These are phyloP conservation scores for Tulasnella sp. DNA, from an alignment of 768 basidiomycete species.

Conservation along the genomic window DNA sequence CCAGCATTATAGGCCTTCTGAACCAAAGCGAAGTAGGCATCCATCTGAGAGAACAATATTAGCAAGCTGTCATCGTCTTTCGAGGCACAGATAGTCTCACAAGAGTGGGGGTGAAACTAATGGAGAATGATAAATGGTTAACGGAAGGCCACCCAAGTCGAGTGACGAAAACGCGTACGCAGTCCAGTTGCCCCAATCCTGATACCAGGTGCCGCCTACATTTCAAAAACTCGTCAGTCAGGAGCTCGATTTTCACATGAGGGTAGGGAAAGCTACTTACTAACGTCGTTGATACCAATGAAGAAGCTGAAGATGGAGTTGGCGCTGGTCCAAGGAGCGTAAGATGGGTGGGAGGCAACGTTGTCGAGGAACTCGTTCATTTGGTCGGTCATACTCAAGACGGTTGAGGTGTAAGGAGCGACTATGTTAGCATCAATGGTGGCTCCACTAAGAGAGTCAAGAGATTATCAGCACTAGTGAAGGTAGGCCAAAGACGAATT, in stretches of 20 bases:
- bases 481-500: slow-evolving; percentile 49
- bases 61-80: neutral
- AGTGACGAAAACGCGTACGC: neutral
- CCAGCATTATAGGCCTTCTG: slow-evolving; percentile 39
- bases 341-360: slow-evolving; percentile 42
- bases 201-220: neutral
- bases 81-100: slow-evolving; percentile 25
- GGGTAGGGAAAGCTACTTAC: neutral
- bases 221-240: neutral
- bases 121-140: neutral
- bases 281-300: slow-evolving; percentile 68
- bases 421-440: slow-evolving; percentile 16
- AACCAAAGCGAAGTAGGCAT: slow-evolving; percentile 43
- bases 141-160: neutral
- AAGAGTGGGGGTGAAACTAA: slow-evolving; percentile 1
- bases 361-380: slow-evolving; percentile 49
- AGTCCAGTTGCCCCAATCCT: neutral
- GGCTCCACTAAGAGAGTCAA: slow-evolving; percentile 31
- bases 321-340: slow-evolving; percentile 47
- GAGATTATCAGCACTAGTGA: slow-evolving; percentile 43
- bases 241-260: no score
- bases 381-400: slow-evolving; percentile 48
- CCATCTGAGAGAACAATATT: slow-evolving; percentile 27
- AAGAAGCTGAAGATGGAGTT: slow-evolving; percentile 59
- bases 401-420: slow-evolving; percentile 10